These are phyloP conservation scores for Venturia asperata DNA, from an alignment of 2,329 filamentous ascomycete genomes.

Conservation along the genomic window DNA sequence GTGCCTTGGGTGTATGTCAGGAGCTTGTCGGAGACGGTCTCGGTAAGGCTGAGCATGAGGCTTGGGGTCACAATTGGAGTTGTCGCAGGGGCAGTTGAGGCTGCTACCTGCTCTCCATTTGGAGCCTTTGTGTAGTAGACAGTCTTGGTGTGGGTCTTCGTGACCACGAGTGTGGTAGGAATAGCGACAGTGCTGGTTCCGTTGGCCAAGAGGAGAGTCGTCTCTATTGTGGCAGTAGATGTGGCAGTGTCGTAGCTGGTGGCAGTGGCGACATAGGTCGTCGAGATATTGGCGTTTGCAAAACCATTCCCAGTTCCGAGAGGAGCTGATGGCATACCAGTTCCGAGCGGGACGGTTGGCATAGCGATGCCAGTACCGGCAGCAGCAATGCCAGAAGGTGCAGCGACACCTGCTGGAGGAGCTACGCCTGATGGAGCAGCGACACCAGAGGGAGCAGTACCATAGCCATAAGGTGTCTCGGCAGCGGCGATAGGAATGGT, in stretches of 20 bases:
- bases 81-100: constrained; percentile 1
- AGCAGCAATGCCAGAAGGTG: not conserved
- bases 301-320: not conserved
- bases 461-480: not conserved
- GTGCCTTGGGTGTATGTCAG: constrained; percentile 12
- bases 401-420: not conserved
- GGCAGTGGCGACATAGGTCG: not conserved
- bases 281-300: constrained; percentile 6
- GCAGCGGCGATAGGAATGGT: constrained; percentile 1
- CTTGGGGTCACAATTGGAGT: not conserved
- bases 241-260: constrained; percentile 3
- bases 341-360: not conserved
- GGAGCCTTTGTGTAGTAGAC: constrained; percentile 9
- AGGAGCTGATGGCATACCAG: not conserved
- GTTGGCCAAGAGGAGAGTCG: constrained; percentile 9
- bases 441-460: not conserved
- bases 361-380: not conserved
- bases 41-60: constrained; percentile 11
- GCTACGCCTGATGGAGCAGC: not conserved
- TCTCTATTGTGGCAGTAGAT: constrained; percentile 9
- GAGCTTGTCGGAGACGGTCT: not conserved
- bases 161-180: constrained; percentile 12
- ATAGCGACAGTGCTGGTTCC: constrained; percentile 5
- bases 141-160: not conserved
- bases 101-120: not conserved